Conservation (phyloP, 495 filamentous ascomycete species). For the Parachaetomium inaequale region DNA sequence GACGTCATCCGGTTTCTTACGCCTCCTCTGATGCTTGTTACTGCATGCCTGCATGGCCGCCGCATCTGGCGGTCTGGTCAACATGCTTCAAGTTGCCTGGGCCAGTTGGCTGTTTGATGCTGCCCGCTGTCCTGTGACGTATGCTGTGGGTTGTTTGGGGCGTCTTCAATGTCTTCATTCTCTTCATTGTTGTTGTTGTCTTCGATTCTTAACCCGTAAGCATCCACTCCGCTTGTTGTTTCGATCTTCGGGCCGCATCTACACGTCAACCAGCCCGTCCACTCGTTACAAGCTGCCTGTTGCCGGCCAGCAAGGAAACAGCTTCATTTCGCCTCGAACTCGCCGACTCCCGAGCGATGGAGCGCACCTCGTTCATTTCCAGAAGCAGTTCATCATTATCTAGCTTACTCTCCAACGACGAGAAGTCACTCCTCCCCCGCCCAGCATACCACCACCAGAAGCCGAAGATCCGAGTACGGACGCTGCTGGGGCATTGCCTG, state of each 20-base stretch:
- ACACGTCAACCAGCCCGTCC: background rate
- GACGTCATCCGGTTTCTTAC: background rate
- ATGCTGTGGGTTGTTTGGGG: background rate
- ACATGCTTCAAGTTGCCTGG: slow-evolving; percentile 2
- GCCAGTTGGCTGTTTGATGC: background rate
- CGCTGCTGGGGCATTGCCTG: slow-evolving; percentile 39
- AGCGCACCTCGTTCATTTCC: slow-evolving; percentile 18
- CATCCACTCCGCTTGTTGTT: background rate
- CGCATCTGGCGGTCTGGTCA: background rate
- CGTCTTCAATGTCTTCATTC: background rate
- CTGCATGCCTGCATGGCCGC: background rate
- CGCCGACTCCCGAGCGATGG: slow-evolving; percentile 20
- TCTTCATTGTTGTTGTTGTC: background rate
- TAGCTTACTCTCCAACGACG: slow-evolving; percentile 19
- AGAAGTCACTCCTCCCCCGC: slow-evolving; percentile 20
- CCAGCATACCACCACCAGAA: slow-evolving; percentile 15
- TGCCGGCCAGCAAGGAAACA: slow-evolving; percentile 4
- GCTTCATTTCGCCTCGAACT: background rate
- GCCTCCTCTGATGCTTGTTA: background rate
- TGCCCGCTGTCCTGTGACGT: slow-evolving; percentile 1
- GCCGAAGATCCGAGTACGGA: slow-evolving; percentile 27
- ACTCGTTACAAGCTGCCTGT: slow-evolving; percentile 3
- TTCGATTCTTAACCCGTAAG: background rate
- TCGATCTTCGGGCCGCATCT: background rate
- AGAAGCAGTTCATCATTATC: slow-evolving; percentile 23